phyloP scores from a whole-genome alignment of 352 stramenopile genomes.

The Phytophthora pseudosyringae region DNA sequence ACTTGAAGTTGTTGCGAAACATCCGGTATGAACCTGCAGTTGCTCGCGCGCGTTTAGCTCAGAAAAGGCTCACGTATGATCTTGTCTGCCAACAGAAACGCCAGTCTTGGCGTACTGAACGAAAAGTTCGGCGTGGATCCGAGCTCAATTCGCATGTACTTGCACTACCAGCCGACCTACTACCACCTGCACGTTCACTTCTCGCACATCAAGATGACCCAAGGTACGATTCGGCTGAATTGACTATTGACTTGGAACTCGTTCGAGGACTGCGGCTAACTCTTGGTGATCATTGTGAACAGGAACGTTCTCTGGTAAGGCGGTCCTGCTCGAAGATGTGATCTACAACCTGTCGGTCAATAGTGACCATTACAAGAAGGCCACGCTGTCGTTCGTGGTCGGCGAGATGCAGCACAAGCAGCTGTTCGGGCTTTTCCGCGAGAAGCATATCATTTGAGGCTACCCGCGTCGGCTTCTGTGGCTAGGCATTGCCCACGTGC shows the following conservation, averaged over 20 bases:
- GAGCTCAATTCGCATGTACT: conserved; percentile 79
- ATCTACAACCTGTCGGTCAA: conserved; percentile 81
- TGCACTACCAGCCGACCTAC: conserved; percentile 91
- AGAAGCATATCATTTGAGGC: conserved; percentile 55
- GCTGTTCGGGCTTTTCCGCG: conserved; percentile 66
- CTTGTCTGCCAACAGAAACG: conserved; percentile 48
- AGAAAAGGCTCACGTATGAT: conserved; percentile 1
- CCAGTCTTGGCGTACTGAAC: conserved; percentile 56
- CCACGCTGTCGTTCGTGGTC: conserved; percentile 76
- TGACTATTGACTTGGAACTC: not conserved
- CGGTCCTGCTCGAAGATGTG: conserved; percentile 84
- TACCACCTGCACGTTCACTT: conserved; percentile 92
- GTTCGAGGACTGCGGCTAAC: conserved; percentile 3
- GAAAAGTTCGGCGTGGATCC: conserved; percentile 59
- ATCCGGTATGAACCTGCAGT: conserved; percentile 50
- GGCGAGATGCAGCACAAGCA: conserved; percentile 85
- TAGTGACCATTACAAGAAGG: conserved; percentile 72
- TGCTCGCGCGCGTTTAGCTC: not conserved
- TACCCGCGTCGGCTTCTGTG: not conserved
- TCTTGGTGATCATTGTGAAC: not conserved
- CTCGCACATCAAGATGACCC: conserved; percentile 82
- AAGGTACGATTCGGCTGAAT: conserved; percentile 41
- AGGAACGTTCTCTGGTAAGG: conserved; percentile 83
- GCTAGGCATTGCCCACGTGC: conserved; percentile 4
- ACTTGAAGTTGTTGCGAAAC: conserved; percentile 75